Base-by-base conservation (phyloP, 495 filamentous ascomycete species). In the Hypoxylon fuscum region DNA sequence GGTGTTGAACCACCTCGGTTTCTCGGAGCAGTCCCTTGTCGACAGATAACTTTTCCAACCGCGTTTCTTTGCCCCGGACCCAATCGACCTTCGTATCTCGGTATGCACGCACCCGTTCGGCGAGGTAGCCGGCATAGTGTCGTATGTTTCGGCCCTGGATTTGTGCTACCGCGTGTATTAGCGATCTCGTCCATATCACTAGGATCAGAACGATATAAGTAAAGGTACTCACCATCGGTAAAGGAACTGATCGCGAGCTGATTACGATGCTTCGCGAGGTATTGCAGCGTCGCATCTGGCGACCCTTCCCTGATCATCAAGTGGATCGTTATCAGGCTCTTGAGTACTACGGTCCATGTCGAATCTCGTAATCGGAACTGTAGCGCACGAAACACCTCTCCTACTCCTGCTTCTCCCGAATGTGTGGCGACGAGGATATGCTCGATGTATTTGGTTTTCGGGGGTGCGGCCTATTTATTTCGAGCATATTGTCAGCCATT, bases 391-490 rank as follows among this genome's bases (percentile, higher is more conserved):
- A 99, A 98, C 41, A 99, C 90, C 75, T 99, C 95, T 38, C 89
- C 96, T 43, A 99, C 92, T 55, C 96, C 95, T 12, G 92, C 90
- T 72, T 99, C 95, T 60, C 95, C 95, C 3, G 92, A 86, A 75
- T 97, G 92, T 27, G 95, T 99, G 59, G 95, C 96, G 66, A 96
- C 84, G 15, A 99, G 84, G 71, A 99, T 97, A 70, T 97, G 92
- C 74, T 99, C 96, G 78, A 99, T 93, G 79, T 99, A 98, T 80
- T 99, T 99, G 44, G 96, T 94, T 80, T 99, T 99, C 18, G 95
- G 95, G 57, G 95, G 90, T 48, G 96, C 95, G 76, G 93, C 90
- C 90, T 96, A 70, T 72, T n/a, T n/a, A n/a, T n/a, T n/a, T 55
- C 46, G 53, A 38, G 23, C 35, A 48, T 11, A n/a, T 25, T 21